These are phyloP conservation scores for Lentinula guzmanii DNA, from an alignment of 768 basidiomycete genomes.

Conservation along the genomic window DNA sequence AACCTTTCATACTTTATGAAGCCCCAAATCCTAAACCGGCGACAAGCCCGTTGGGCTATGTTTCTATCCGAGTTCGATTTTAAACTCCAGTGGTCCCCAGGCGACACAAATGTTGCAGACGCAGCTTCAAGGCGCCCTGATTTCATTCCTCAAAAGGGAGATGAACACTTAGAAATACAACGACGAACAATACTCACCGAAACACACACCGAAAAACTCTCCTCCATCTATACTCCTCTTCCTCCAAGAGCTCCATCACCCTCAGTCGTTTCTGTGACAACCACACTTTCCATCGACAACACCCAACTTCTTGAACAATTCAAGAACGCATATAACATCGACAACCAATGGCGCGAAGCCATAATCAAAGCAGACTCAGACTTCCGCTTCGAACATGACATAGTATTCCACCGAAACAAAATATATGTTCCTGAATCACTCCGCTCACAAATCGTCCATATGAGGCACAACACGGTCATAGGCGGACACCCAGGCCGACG, in stretches of 20 bases:
- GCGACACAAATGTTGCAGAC: slow-evolving; percentile 31
- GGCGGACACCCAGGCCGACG: slow-evolving; percentile 35
- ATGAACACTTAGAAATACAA: slow-evolving; percentile 12
- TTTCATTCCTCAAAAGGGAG: slow-evolving; percentile 18
- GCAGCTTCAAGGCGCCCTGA: slow-evolving; percentile 23
- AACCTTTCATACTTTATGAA: slow-evolving; percentile 41
- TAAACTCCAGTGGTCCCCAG: no score
- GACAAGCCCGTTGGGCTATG: no score
- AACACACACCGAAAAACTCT: slow-evolving; percentile 2
- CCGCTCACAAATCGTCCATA: slow-evolving; percentile 20
- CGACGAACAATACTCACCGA: slow-evolving; percentile 9
- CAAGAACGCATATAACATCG: slow-evolving; percentile 7
- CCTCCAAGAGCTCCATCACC: neutral
- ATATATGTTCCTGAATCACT: slow-evolving; percentile 27
- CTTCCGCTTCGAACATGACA: slow-evolving; percentile 6
- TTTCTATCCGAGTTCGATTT: no score
- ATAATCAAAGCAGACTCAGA: slow-evolving; percentile 9
- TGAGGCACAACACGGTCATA: slow-evolving; percentile 28
- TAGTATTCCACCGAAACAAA: slow-evolving; percentile 18
- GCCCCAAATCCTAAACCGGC: slow-evolving; percentile 28
- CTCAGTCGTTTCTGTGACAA: slow-evolving; percentile 9
- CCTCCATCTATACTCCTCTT: neutral
- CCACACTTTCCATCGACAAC: slow-evolving; percentile 9
- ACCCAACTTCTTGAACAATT: slow-evolving; percentile 13
- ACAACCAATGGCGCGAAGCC: slow-evolving; percentile 14